A percentile compares a stretch with the other conserved stretches of the same genome.
Conservation (phyloP, 2,329 filamentous ascomycete species). For the Phoma sp. region DNA sequence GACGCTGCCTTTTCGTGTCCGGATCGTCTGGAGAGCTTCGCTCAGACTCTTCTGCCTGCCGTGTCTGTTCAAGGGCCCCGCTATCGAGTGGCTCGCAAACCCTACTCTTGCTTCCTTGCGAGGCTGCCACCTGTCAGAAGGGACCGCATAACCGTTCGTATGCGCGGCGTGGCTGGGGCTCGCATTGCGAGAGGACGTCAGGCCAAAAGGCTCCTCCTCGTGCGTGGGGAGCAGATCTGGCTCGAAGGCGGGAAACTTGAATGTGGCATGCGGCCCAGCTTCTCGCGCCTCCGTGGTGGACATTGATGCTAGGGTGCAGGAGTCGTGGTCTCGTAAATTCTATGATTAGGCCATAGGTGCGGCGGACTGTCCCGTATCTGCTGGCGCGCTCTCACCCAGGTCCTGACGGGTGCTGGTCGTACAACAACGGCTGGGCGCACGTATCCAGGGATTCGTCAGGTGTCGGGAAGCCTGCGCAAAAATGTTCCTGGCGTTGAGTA, state of each 20-base stretch:
- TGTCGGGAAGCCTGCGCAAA: slow-evolving; percentile 11
- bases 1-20: slow-evolving; percentile 81
- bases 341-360: slow-evolving; percentile 43
- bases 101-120: slow-evolving; percentile 61
- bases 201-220: slow-evolving; percentile 45
- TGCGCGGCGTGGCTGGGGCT: slow-evolving; percentile 40
- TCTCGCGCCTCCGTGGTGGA: slow-evolving; percentile 38
- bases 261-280: slow-evolving; percentile 45
- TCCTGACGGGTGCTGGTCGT: neutral
- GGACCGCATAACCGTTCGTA: slow-evolving; percentile 39
- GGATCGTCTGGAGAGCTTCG: slow-evolving; percentile 85
- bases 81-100: slow-evolving; percentile 51
- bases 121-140: slow-evolving; percentile 67
- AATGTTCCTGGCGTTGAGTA: slow-evolving; percentile 21
- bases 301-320: slow-evolving; percentile 35
- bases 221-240: slow-evolving; percentile 51
- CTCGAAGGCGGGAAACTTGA: slow-evolving; percentile 57
- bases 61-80: slow-evolving; percentile 57
- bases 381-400: slow-evolving; percentile 7
- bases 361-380: slow-evolving; percentile 14
- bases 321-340: slow-evolving; percentile 23
- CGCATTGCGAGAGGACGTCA: slow-evolving; percentile 43
- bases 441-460: neutral
- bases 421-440: slow-evolving; percentile 1
- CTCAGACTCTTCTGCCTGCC: slow-evolving; percentile 83